phyloP scores from a whole-genome alignment of 2,329 filamentous ascomycete species.

The Colletotrichum euphorbiae region DNA sequence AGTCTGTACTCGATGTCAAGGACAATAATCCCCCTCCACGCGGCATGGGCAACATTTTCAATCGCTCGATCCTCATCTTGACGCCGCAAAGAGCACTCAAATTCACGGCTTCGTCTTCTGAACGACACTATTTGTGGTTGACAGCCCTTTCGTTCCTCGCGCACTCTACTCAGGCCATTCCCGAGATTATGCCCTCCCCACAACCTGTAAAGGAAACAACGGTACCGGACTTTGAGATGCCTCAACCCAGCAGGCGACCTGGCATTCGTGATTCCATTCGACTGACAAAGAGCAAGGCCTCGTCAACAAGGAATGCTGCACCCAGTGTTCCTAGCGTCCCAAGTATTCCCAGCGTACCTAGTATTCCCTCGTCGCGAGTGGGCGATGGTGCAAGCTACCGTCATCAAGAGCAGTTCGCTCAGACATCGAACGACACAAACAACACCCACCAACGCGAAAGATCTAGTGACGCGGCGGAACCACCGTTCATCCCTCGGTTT shows the following conservation, averaged over 20 bases:
- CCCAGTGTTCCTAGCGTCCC: constrained; percentile 67
- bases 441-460: constrained; percentile 59
- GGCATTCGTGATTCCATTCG: constrained; percentile 90
- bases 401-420: constrained; percentile 53
- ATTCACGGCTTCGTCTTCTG: constrained; percentile 85
- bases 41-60: constrained; percentile 75
- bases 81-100: constrained; percentile 95
- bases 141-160: constrained; percentile 95
- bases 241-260: constrained; percentile 61
- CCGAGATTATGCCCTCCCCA: constrained; percentile 73
- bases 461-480: constrained; percentile 73
- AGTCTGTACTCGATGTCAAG: constrained; percentile 96
- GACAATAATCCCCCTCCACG: constrained; percentile 90
- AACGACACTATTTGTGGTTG: constrained; percentile 95
- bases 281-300: constrained; percentile 79
- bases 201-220: constrained; percentile 60
- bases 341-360: constrained; percentile 51
- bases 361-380: constrained; percentile 51
- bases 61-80: constrained; percentile 93
- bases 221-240: constrained; percentile 63
- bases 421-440: constrained; percentile 42
- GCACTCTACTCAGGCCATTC: constrained; percentile 84
- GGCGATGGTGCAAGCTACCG: constrained; percentile 52
- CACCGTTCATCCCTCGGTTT: constrained; percentile 79
- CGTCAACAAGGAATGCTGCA: constrained; percentile 53